Base-by-base conservation (phyloP, 2,329 filamentous ascomycete genomes). In the Lithohypha guttulata region DNA sequence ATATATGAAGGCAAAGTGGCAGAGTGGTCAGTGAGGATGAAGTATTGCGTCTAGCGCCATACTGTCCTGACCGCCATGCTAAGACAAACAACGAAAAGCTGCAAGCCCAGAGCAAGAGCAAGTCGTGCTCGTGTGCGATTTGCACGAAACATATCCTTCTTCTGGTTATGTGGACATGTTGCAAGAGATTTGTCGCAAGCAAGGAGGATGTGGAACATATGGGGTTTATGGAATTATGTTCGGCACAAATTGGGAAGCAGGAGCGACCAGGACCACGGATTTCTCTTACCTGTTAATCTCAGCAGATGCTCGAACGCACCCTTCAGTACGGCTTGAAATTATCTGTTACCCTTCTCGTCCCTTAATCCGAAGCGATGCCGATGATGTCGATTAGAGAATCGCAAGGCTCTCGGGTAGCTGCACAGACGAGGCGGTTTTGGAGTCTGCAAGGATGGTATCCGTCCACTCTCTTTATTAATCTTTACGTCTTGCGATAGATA, bases 141-240 rank as follows among this genome's bases (percentile, higher is more conserved):
- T 22, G 26, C 20, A 14, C 18, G 21, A 20, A 25, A 17, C 26
- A 39, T 39, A 31, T 21, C 20, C 17, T 7, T 14, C 13, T 23
- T 17, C 7, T 17, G 27, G 8, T 19, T 6, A 19, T 39, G 35
- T 23, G 14, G 22, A 39, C 23, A 27, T 30, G 18, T 26, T 31
- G 14, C 17, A 15, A 5, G 17, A 9, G 6, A 30, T 39, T 19
- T 23, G 9, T 31, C 15, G 17, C 15, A 42, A 22, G 35, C 36
- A 40, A 35, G 31, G 42, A 43, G 42, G 21, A 39, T 17, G 31
- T 34, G 38, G 23, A 26, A 32, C 36, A n/a, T 28, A 47, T 50
- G 46, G 36, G 42, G 40, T 43, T 19, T 11, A n/a, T 26, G 23
- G 20, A 40, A 29, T 29, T 30, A 31, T 26, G 14, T 11, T 10